A percentile compares a stretch with the other conserved stretches of the same genome.
Conservation (phyloP, 305 asterid species). For the Fraxinus platypoda region DNA sequence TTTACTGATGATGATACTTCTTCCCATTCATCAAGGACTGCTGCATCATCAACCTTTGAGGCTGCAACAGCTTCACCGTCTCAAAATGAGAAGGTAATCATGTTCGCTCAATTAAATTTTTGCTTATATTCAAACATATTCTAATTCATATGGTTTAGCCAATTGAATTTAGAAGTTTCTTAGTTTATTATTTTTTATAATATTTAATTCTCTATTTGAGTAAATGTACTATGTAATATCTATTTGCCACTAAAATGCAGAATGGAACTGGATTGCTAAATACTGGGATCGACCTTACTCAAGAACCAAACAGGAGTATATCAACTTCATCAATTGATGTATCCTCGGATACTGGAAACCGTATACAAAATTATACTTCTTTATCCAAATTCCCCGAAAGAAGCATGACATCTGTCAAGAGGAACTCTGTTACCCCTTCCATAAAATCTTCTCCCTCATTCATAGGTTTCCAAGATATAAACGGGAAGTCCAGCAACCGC, state of each 20-base stretch:
- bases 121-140: not conserved
- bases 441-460: constrained; percentile 53
- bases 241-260: constrained; percentile 34
- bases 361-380: constrained; percentile 34
- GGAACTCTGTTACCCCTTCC: constrained; percentile 37
- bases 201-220: not conserved
- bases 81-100: constrained; percentile 59
- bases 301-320: constrained; percentile 18
- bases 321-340: constrained; percentile 31
- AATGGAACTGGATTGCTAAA: constrained; percentile 30
- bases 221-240: not conserved
- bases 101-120: constrained; percentile 2
- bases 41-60: constrained; percentile 50
- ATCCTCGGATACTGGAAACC: constrained; percentile 39
- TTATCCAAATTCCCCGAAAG: constrained; percentile 46
- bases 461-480: constrained; percentile 35
- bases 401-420: constrained; percentile 52
- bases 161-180: constrained; percentile 6
- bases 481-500: constrained; percentile 32
- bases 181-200: not conserved
- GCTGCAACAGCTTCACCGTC: constrained; percentile 58
- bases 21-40: constrained; percentile 65
- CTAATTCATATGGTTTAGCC: not conserved
- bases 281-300: constrained; percentile 25
- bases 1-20: constrained; percentile 76